phyloP scores from a whole-genome alignment of 2,329 filamentous ascomycete species.

The Alternaria dauci region DNA sequence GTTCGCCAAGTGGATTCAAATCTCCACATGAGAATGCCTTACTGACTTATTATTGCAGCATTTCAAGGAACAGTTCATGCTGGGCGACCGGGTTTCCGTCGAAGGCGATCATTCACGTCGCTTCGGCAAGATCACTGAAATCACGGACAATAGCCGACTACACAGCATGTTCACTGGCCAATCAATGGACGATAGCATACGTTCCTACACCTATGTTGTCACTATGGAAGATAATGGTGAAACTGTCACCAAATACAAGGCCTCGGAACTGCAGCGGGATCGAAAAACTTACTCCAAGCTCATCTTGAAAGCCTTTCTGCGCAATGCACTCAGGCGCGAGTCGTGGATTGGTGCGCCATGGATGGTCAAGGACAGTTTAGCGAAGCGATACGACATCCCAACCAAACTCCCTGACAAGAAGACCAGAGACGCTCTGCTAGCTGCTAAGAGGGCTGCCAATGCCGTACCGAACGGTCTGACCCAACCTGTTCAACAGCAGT shows the following conservation, averaged over 20 bases:
- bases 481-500: slow-evolving; percentile 32
- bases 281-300: slow-evolving; percentile 94
- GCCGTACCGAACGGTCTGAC: slow-evolving; percentile 44
- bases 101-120: slow-evolving; percentile 41
- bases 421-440: slow-evolving; percentile 46
- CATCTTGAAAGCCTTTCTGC: slow-evolving; percentile 91
- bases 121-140: slow-evolving; percentile 43
- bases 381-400: slow-evolving; percentile 85
- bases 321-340: slow-evolving; percentile 90
- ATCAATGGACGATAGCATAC: slow-evolving; percentile 39
- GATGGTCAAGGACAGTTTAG: slow-evolving; percentile 88
- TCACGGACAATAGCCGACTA: slow-evolving; percentile 41
- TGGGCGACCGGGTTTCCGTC: slow-evolving; percentile 45
- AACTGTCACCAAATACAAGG: slow-evolving; percentile 58
- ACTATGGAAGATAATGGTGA: slow-evolving; percentile 45
- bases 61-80: slow-evolving; percentile 47
- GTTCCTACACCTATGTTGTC: slow-evolving; percentile 44
- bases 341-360: slow-evolving; percentile 96
- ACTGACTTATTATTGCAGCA: slow-evolving; percentile 32
- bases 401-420: slow-evolving; percentile 73
- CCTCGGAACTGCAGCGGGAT: slow-evolving; percentile 78
- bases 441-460: slow-evolving; percentile 71
- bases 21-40: background rate
- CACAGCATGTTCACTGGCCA: slow-evolving; percentile 40
- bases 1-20: background rate